These are phyloP conservation scores for Fusarium sp. DNA, from an alignment of 2,329 filamentous ascomycete genomes.

Conservation along the genomic window DNA sequence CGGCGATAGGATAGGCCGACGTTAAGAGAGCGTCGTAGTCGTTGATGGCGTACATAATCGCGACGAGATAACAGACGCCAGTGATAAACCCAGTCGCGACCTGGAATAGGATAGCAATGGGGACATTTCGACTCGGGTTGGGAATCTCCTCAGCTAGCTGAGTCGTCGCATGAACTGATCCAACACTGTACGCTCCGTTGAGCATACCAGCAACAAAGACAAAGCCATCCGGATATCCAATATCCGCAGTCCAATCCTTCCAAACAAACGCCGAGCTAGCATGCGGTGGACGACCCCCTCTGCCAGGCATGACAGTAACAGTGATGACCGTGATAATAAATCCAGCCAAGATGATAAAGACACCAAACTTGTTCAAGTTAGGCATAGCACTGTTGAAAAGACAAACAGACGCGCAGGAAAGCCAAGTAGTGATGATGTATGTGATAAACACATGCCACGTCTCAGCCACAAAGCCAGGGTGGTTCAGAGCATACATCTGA, in stretches of 20 bases:
- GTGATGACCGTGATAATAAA: constrained; percentile 66
- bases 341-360: constrained; percentile 61
- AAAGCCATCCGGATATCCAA: constrained; percentile 56
- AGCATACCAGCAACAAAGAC: constrained; percentile 57
- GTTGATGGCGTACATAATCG: constrained; percentile 69
- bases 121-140: constrained; percentile 61
- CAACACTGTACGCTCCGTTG: constrained; percentile 77
- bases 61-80: constrained; percentile 62
- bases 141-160: constrained; percentile 75
- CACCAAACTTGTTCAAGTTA: constrained; percentile 63
- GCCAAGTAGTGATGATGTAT: constrained; percentile 55
- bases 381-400: constrained; percentile 66
- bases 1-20: constrained; percentile 70
- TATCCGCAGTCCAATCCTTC: constrained; percentile 52
- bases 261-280: constrained; percentile 54
- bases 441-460: constrained; percentile 58
- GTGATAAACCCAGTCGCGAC: constrained; percentile 63
- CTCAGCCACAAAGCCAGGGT: constrained; percentile 50
- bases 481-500: constrained; percentile 57
- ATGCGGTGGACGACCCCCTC: constrained; percentile 43
- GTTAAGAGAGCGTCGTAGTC: constrained; percentile 62
- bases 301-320: constrained; percentile 62
- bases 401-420: constrained; percentile 55
- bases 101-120: constrained; percentile 63
- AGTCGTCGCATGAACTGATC: constrained; percentile 72